Base-by-base conservation (phyloP, 2,329 filamentous ascomycete species). In the Arthrobotrys conoides region DNA sequence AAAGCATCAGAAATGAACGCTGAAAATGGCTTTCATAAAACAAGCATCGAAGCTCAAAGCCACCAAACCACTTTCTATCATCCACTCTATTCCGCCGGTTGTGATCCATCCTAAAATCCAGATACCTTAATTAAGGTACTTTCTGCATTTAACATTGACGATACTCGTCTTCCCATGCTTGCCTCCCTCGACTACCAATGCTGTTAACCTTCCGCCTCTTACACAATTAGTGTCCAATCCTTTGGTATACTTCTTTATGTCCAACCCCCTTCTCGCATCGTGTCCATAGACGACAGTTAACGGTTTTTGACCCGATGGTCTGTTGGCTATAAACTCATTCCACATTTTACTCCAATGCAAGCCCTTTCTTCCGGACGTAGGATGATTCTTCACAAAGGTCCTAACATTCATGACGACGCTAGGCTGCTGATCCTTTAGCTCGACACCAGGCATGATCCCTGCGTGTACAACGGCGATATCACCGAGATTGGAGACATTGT, bases 371-470 rank as follows among this genome's bases (percentile, higher is more conserved):
- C 82, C 86, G 80, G 86, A 85, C 67, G 86, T 89, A 3, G 90
- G 90, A 12, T 89, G 85, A 76, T 89, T 87, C 10, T 89, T 90
- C 10, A 87, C 85, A 18, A 97, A 88, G 5, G 90, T 92, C 71
- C 94, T 90, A 93, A 99, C 96, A 83, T 93, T 96, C 94, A 97
- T 97, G 48, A 92, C 92, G 65, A 91, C 91, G 84, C 89, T 90
- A 0, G 94, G 91, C 84, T 97, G 79, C 44, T 80, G 59, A 65
- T 88, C 86, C 55, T 91, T 87, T 14, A 97, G 86, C 0, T 88
- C 84, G 0, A 97, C 85, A 4, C 90, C 91, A 0, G 95, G 93
- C 0, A 96, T 90, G 1, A 98, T 87, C 0, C 96, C 96, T 0
- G 90, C 95, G 85, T 98, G 96, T 5, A 94, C 95, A 64, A 94